phyloP scores from a whole-genome alignment of 129 eudicot genomes.

The Pittosporum tobira region DNA sequence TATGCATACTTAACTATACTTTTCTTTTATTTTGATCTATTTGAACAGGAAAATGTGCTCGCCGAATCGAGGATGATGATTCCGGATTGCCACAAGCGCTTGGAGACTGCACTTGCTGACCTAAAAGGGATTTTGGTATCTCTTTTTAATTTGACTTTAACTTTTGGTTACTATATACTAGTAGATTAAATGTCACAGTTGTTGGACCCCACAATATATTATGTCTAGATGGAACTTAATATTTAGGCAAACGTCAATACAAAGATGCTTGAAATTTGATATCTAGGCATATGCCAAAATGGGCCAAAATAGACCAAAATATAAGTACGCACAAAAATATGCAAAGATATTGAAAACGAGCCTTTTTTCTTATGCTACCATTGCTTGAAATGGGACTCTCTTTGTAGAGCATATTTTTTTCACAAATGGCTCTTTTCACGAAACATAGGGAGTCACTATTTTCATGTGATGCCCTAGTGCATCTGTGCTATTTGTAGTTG shows the following conservation, averaged over 20 bases:
- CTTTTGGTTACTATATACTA: not conserved
- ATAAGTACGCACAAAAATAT: not conserved
- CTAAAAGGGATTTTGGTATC: conserved; percentile 73
- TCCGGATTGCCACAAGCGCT: conserved; percentile 85
- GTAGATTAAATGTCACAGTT: not conserved
- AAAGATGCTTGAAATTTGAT: not conserved
- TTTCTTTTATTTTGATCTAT: conserved; percentile 8
- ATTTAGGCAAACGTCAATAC: not conserved
- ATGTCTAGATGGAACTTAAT: too few relatives aligned
- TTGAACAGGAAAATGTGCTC: conserved; percentile 69
- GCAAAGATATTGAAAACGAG: too few relatives aligned
- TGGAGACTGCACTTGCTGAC: conserved; percentile 69
- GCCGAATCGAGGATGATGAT: conserved; percentile 98
- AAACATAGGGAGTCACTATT: too few relatives aligned
- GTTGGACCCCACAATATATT: not conserved
- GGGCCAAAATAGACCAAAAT: not conserved
- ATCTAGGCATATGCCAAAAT: not conserved
- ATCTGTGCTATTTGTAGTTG: too few relatives aligned
- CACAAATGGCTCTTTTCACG: too few relatives aligned
- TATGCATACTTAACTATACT: not conserved
- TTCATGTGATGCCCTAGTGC: too few relatives aligned
- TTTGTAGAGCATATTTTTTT: too few relatives aligned
- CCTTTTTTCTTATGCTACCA: too few relatives aligned
- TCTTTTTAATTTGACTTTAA: not conserved
- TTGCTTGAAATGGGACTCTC: too few relatives aligned